Evolutionary conservation across 2,329 filamentous ascomycete genomes (phyloP).

Genomic region (Phyllosticta capitalensis): DNA sequence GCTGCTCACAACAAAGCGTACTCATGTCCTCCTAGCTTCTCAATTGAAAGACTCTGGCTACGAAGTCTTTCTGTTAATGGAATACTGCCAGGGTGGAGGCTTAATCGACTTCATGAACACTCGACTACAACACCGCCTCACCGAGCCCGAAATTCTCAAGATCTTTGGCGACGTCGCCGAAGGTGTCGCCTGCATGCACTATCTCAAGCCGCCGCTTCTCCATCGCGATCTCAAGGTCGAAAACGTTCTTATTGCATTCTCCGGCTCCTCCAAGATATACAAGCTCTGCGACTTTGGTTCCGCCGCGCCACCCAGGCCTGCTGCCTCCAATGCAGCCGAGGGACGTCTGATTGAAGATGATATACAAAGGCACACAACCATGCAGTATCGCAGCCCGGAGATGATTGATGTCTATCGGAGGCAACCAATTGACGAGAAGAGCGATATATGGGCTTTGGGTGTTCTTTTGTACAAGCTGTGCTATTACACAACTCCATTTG

Average conservation of each 20-base stretch:
- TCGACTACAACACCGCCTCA: conserved; percentile 86
- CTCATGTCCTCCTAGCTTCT: conserved; percentile 48
- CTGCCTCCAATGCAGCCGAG: conserved; percentile 77
- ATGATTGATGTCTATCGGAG: conserved; percentile 98
- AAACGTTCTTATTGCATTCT: conserved; percentile 80
- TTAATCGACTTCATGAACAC: conserved; percentile 99
- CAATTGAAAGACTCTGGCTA: conserved; percentile 88
- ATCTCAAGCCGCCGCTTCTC: conserved; percentile 83
- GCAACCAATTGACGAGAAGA: conserved; percentile 95
- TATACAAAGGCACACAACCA: conserved; percentile 89
- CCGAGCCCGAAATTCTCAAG: conserved; percentile 92
- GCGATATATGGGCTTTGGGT: conserved; percentile 94
- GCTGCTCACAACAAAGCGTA: neutral
- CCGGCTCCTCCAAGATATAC: conserved; percentile 61
- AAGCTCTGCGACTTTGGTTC: conserved; percentile 99
- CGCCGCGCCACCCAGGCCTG: conserved; percentile 70
- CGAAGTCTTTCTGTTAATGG: conserved; percentile 97
- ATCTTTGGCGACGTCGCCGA: conserved; percentile 96
- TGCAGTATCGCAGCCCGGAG: conserved; percentile 95
- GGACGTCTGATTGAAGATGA: conserved; percentile 93
- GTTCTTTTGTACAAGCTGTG: conserved; percentile 96
- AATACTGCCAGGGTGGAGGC: conserved; percentile 88
- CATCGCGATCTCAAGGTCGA: conserved; percentile 97
- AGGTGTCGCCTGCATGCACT: conserved; percentile 98
- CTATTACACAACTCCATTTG: conserved; percentile 98